phyloP scores from a whole-genome alignment of 192 early-diverging fungal species.

The Entophlyctis luteolus region DNA sequence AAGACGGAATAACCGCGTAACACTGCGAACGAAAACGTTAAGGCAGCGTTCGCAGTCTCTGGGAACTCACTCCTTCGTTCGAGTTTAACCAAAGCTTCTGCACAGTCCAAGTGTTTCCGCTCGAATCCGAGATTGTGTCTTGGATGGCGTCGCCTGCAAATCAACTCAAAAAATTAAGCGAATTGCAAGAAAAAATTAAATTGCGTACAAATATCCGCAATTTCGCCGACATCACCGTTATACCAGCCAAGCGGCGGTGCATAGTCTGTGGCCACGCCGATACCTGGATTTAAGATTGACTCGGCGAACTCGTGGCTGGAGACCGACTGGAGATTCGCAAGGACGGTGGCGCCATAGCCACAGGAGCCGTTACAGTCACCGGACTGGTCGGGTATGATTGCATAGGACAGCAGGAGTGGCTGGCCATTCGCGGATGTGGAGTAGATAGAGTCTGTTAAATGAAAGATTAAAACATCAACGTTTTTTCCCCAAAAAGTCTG shows the following conservation, averaged over 20 bases:
- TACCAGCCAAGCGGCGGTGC: conserved; percentile 35
- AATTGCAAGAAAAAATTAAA: background rate
- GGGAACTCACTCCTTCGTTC: background rate
- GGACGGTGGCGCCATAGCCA: conserved; percentile 13
- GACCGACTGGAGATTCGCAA: conserved; percentile 34
- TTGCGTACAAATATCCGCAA: conserved; percentile 29
- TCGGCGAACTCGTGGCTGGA: conserved; percentile 35
- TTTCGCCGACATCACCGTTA: conserved; percentile 24
- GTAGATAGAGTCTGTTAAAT: too few species aligned
- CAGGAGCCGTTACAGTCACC: conserved; percentile 12
- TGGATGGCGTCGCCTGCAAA: conserved; percentile 23
- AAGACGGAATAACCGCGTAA: background rate
- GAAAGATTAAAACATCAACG: too few species aligned
- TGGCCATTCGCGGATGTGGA: too few species aligned
- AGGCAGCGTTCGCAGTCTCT: background rate
- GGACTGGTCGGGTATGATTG: conserved; percentile 34
- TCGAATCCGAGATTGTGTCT: conserved; percentile 13
- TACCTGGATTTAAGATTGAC: conserved; percentile 26
- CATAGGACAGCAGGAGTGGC: too few species aligned
- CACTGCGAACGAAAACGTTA: background rate
- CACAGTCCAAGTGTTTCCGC: conserved; percentile 28
- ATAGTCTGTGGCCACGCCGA: conserved; percentile 17
- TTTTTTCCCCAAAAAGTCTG: too few species aligned
- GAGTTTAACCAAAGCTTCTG: conserved; percentile 31
- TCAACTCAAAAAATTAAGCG: background rate